Percentiles rank a stretch among this genome's conserved stretches.
phyloP scores from a whole-genome alignment of 352 stramenopile species.

The Phytophthora boehmeriae region DNA sequence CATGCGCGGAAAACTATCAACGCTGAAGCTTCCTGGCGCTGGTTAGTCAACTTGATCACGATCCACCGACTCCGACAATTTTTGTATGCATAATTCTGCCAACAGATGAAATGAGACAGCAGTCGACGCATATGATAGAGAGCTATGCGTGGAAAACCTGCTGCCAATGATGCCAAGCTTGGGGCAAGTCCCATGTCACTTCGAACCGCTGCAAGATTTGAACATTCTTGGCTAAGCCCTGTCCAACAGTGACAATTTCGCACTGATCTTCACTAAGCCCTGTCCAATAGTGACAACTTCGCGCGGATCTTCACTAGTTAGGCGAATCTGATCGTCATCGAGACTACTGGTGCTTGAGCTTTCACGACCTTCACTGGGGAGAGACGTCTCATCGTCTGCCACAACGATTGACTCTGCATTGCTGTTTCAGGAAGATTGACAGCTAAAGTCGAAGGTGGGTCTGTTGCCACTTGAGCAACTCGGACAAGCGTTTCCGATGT shows the following conservation, averaged over 20 bases:
- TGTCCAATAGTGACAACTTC: too few relatives aligned
- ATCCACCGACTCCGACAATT: conserved; percentile 21
- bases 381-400: neutral
- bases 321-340: neutral
- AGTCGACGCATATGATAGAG: conserved; percentile 53
- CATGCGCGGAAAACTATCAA: conserved; percentile 37
- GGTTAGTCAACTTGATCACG: conserved; percentile 18
- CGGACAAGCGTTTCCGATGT: conserved; percentile 35
- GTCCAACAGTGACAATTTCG: conserved; percentile 24
- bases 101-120: conserved; percentile 36
- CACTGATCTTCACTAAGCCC: too few relatives aligned
- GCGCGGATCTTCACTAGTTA: neutral
- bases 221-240: conserved; percentile 40
- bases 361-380: neutral
- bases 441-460: neutral
- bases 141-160: conserved; percentile 63
- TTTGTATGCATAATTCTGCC: conserved; percentile 33
- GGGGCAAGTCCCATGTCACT: conserved; percentile 43
- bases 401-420: neutral
- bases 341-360: neutral
- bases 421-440: neutral
- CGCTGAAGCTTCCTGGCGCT: conserved; percentile 4
- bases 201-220: conserved; percentile 57
- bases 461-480: conserved; percentile 23
- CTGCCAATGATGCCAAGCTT: conserved; percentile 61